Percentiles rank a stretch among this genome's conserved stretches.
These are phyloP conservation scores for Coemansia sp. DNA, from an alignment of 192 early-diverging fungal species.

Conservation along the genomic window DNA sequence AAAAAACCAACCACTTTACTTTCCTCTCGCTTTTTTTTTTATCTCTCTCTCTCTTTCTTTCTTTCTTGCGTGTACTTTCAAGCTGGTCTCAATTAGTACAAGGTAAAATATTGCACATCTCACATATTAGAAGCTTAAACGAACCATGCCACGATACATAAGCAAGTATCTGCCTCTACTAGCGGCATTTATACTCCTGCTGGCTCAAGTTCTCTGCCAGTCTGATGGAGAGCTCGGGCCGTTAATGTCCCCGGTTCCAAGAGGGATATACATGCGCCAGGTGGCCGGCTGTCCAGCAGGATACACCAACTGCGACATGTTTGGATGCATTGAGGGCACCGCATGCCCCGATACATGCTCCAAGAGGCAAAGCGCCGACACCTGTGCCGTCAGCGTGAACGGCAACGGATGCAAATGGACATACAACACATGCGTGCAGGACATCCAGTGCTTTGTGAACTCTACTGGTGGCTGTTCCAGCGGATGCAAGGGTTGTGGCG, in stretches of 20 bases:
- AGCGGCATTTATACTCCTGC: not conserved
- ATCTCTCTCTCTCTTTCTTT: constrained; percentile 5
- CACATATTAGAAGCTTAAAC: not conserved
- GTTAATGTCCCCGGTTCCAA: not conserved
- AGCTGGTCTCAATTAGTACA: not conserved
- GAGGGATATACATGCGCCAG: not conserved
- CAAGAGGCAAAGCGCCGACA: constrained; percentile 3
- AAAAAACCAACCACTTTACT: not conserved
- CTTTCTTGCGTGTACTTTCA: constrained; percentile 3
- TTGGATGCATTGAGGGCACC: constrained; percentile 35
- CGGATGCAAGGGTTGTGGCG: constrained; percentile 32
- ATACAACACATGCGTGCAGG: constrained; percentile 28
- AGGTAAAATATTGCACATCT: constrained; percentile 1
- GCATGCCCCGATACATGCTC: constrained; percentile 25
- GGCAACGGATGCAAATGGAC: constrained; percentile 41
- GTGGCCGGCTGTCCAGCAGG: constrained; percentile 22
- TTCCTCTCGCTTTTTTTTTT: not conserved
- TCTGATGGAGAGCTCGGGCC: not conserved
- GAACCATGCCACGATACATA: not conserved
- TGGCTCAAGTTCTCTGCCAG: not conserved
- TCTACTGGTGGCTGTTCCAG: constrained; percentile 20
- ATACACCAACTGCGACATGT: constrained; percentile 25
- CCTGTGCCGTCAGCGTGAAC: constrained; percentile 33
- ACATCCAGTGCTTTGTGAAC: constrained; percentile 23
- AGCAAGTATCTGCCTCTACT: not conserved